phyloP scores from a whole-genome alignment of 768 basidiomycete species.

The Sporobolomyces pararoseus region DNA sequence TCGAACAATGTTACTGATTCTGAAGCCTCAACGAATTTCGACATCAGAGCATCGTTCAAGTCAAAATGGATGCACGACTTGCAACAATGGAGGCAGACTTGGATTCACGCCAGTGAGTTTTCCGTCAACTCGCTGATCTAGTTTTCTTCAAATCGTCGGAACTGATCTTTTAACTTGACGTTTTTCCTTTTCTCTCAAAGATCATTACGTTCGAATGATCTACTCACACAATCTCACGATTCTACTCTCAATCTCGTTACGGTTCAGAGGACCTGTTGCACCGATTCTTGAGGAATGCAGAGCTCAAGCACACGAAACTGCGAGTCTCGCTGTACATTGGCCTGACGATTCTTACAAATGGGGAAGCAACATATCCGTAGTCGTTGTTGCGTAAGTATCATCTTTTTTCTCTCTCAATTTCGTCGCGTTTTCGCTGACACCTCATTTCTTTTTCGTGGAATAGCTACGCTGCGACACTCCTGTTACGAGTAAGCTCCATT shows the following conservation, averaged over 20 bases:
- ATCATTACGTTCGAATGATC: conserved; percentile 22
- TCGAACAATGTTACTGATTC: conserved; percentile 22
- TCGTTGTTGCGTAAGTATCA: conserved; percentile 26
- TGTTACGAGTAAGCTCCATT: conserved; percentile 12
- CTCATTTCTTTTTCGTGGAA: background rate
- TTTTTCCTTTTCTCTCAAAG: background rate
- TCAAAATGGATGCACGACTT: conserved; percentile 21
- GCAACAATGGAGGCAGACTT: conserved; percentile 1
- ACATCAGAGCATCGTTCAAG: conserved; percentile 22
- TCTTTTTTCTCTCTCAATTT: too few relatives aligned
- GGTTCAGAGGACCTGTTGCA: conserved; percentile 29
- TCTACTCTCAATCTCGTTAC: conserved; percentile 29
- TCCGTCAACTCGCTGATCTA: background rate
- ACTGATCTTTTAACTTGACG: too few relatives aligned
- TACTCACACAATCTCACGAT: conserved; percentile 35
- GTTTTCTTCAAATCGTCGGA: too few relatives aligned
- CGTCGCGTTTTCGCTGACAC: too few relatives aligned
- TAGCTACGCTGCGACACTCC: conserved; percentile 30
- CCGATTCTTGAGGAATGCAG: conserved; percentile 35
- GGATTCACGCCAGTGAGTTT: conserved; percentile 24
- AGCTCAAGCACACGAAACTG: conserved; percentile 21
- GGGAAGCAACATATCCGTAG: conserved; percentile 17
- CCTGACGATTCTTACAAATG: conserved; percentile 2
- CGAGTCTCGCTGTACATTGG: conserved; percentile 12
- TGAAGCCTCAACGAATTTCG: conserved; percentile 11